phyloP scores from a whole-genome alignment of 441 rosid species.

The Viola pubescens region DNA sequence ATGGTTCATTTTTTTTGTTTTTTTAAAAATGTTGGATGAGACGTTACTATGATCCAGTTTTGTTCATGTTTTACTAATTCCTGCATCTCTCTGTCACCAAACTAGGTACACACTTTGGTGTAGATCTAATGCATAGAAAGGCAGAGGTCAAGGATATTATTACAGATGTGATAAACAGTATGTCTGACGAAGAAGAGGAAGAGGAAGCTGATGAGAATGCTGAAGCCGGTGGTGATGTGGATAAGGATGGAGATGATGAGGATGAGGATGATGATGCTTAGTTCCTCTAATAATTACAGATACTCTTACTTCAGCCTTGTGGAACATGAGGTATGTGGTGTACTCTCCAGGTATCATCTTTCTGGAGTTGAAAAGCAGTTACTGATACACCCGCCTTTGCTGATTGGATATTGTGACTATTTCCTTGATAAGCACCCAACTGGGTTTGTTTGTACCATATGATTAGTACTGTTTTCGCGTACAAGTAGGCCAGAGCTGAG shows the following conservation, averaged over 20 bases:
- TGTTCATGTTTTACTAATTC: no score
- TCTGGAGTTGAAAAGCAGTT: conserved; percentile 17
- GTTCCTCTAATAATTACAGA: conserved; percentile 9
- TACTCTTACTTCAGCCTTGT: conserved; percentile 9
- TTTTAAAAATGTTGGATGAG: background rate
- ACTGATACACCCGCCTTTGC: conserved; percentile 15
- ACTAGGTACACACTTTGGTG: conserved; percentile 59
- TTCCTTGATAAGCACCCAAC: conserved; percentile 16
- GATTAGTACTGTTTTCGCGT: conserved; percentile 19
- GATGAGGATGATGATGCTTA: conserved; percentile 37
- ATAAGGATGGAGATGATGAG: conserved; percentile 34
- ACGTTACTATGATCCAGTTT: no score
- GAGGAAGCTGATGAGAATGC: conserved; percentile 48
- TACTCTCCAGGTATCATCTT: conserved; percentile 7
- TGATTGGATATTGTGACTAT: conserved; percentile 14
- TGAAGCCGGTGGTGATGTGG: conserved; percentile 30
- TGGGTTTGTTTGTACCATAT: conserved; percentile 35
- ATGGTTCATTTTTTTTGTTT: conserved; percentile 17
- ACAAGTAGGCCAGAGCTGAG: conserved; percentile 21
- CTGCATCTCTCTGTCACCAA: no score
- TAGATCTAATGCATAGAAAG: conserved; percentile 73
- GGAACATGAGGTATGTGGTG: conserved; percentile 17
- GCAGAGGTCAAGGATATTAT: conserved; percentile 86
- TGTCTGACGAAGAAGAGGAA: conserved; percentile 88
- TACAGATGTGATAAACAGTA: conserved; percentile 78